phyloP scores from a whole-genome alignment of 2,329 filamentous ascomycete species.

The Cladobotryum protrusum region DNA sequence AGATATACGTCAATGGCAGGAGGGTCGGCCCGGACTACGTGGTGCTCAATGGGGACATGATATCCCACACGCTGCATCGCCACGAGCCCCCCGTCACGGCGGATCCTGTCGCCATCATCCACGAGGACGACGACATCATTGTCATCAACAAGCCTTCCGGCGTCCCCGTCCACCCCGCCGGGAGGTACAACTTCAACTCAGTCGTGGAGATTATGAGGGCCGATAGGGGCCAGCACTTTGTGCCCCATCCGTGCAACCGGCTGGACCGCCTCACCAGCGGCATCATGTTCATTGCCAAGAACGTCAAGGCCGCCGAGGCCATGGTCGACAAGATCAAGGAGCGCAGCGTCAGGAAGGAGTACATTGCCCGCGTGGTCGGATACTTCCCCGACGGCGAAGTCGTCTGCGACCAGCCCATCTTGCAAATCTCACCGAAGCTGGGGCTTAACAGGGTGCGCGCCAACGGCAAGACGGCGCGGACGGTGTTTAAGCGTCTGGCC shows the following conservation, averaged over 20 bases:
- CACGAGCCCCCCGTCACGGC: conserved; percentile 91
- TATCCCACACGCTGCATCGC: conserved; percentile 89
- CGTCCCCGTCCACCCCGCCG: conserved; percentile 90
- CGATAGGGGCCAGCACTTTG: conserved; percentile 53
- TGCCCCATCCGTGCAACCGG: conserved; percentile 74
- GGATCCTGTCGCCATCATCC: conserved; percentile 71
- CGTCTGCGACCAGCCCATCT: conserved; percentile 86
- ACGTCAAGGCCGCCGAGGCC: conserved; percentile 68
- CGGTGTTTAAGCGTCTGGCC: conserved; percentile 86
- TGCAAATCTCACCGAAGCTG: conserved; percentile 90
- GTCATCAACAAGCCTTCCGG: conserved; percentile 97
- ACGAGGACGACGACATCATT: conserved; percentile 89
- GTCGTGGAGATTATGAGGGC: conserved; percentile 88
- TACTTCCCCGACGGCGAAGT: conserved; percentile 88
- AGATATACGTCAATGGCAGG: conserved; percentile 75
- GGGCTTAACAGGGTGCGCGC: conserved; percentile 92
- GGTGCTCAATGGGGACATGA: conserved; percentile 81
- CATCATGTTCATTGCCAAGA: conserved; percentile 97
- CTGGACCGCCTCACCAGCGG: conserved; percentile 90
- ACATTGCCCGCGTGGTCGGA: conserved; percentile 84
- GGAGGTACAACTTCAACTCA: conserved; percentile 92
- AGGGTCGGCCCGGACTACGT: conserved; percentile 60
- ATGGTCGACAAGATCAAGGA: conserved; percentile 71
- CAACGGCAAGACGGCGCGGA: conserved; percentile 82
- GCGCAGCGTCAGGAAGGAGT: conserved; percentile 88